Evolutionary conservation across 2,329 filamentous ascomycete genomes (phyloP), one percentile per base, ranked within the genome.

Genomic region (Penicillium sp.): DNA sequence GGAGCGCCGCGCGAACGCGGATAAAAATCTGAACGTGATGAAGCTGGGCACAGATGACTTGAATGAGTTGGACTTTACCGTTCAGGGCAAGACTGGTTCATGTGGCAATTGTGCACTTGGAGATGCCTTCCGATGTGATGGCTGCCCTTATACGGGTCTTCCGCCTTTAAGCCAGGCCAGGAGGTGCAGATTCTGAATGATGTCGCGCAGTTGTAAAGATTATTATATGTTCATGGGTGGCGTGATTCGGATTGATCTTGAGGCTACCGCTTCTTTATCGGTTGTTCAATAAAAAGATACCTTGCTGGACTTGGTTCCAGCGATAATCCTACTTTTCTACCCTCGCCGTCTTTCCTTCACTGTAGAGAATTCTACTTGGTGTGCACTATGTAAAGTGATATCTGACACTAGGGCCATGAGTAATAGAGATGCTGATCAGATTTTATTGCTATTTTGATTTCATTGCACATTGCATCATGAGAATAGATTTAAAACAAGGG

Each of bases 111-210:
- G 93, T 70, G 86, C 89, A 23, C 77, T 98, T 13, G 93, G 93
- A 41, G 91, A 97, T 69, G 91, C 93, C 3, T 89, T 89, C 73
- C 76, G 85, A 32, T 88, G 85, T 65, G 82, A 82, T 40, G 81
- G 65, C 24, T 87, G 84, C 62, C 90, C 90, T 1, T 95, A 93
- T 65, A 87, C 95, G 60, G 90, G 90, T 4, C 77, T 98, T 57
- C 93, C 93, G 87, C 93, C 4, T 98, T 98, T 77, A 95, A 96
- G 76, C 89, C 89, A 3, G 93, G 93, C 13, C 90, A 98, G 75
- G 89, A 97, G 73, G 89, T 97, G 41, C 79, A 84, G 63, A 75
- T 98, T 50, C 67, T 95, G 62, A 91, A 94, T 68, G 88, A 95
- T 57, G 82, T 88, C 62, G 81, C 89, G 49, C 90, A 95, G 73